Base-by-base conservation (phyloP, 768 basidiomycete species). In the Paxillus involutus region DNA sequence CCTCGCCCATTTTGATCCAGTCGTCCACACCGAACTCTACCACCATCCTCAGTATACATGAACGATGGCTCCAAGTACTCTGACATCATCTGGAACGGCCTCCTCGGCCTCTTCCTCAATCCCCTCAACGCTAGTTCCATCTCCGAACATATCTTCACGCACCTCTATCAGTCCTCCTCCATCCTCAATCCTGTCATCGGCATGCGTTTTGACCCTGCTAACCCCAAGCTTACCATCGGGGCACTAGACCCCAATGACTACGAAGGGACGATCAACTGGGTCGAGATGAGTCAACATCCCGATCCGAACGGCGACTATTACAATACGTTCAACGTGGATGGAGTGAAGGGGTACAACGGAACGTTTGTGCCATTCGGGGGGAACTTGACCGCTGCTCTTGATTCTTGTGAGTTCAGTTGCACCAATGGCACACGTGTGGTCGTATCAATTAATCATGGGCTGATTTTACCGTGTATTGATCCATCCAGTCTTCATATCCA, bases 181-280 rank as follows among this genome's bases (percentile, higher is more conserved):
- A 58, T 68, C 13, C 68, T 69, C 43, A 69, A 70, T 32, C 67
- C 67, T 17, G 69, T 69, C 13, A 24, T 69, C 9, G 69, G 67
- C 14, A 60, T 69, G 62, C 58, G 66, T 9, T 68, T 69, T 21
- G 64, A 69, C 67, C 59, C 67, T 32, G 39, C 14, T 11, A 66
- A 64, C n/a, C 67, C 67, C 13, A 69, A 64, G 45, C 21, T 69
- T 10, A 69, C 69, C 8, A 66, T 69, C n/a, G 67, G 67, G 2
- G 69, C 69, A 6, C 67, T 69, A 3, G 67, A 69, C 40, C 67
- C 62, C 8, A 61, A 59, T 13, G 67, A 69, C 44, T 69, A 69
- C 30, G 69, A 70, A 52, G 67, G 67, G 30, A 59, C 58, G 13
- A 66, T 69, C 30, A 69, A 69, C 44, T 69, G 67, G 67, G 62